These are phyloP conservation scores for Elsinoe perseae DNA, from an alignment of 2,329 filamentous ascomycete genomes.

Conservation along the genomic window DNA sequence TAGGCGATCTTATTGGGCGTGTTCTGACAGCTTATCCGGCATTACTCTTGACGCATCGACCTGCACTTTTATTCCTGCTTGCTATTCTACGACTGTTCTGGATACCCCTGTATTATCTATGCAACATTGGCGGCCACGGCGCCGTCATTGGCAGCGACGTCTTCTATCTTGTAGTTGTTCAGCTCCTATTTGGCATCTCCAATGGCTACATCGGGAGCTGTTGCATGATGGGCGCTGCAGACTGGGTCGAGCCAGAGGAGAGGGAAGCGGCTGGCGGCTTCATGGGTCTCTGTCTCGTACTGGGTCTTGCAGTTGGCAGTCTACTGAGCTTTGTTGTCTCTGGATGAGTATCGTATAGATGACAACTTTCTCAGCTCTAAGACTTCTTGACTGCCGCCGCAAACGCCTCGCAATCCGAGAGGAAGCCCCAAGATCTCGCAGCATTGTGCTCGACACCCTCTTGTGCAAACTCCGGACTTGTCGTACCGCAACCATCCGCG, in stretches of 20 bases:
- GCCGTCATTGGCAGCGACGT: constrained; percentile 69
- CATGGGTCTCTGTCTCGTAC: constrained; percentile 86
- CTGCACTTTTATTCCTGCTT: constrained; percentile 59
- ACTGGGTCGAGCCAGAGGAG: constrained; percentile 76
- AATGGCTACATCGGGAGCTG: constrained; percentile 82
- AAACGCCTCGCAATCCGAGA: constrained; percentile 25
- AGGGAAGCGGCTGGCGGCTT: constrained; percentile 84
- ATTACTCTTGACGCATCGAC: constrained; percentile 52
- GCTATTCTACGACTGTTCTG: constrained; percentile 60
- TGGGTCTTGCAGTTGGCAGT: constrained; percentile 76
- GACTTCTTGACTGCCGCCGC: constrained; percentile 23
- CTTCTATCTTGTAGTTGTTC: constrained; percentile 80
- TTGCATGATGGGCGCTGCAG: constrained; percentile 83
- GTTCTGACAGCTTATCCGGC: constrained; percentile 54
- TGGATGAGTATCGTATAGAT: constrained; percentile 19
- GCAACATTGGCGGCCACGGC: constrained; percentile 74
- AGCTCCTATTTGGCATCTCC: constrained; percentile 72
- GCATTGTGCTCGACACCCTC: constrained; percentile 32
- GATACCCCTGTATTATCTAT: constrained; percentile 79
- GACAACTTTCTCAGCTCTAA: background rate
- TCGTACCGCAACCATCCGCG: constrained; percentile 49
- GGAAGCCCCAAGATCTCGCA: constrained; percentile 30
- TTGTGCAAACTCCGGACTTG: constrained; percentile 35
- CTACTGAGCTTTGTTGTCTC: constrained; percentile 74
- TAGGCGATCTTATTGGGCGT: constrained; percentile 74